phyloP scores from a whole-genome alignment of 2,329 filamentous ascomycete genomes.

The Epichloe scottii region DNA sequence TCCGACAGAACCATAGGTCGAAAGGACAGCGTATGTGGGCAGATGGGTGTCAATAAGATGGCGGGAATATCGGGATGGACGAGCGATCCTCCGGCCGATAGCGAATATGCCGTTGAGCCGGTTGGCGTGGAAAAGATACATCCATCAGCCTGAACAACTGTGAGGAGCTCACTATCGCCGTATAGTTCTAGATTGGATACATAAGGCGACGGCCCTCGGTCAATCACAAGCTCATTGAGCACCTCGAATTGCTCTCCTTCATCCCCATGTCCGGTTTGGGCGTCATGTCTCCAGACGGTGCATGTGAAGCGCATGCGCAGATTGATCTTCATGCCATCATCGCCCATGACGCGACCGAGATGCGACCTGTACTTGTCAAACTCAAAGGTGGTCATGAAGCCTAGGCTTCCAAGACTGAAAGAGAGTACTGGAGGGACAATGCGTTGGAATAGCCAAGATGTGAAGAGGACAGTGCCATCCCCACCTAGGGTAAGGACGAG shows the following conservation, averaged over 20 bases:
- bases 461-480: slow-evolving; percentile 78
- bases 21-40: slow-evolving; percentile 93
- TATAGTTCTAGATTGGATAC: slow-evolving; percentile 95
- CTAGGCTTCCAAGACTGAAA: slow-evolving; percentile 72
- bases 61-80: slow-evolving; percentile 95
- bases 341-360: slow-evolving; percentile 81
- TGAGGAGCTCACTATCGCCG: slow-evolving; percentile 87
- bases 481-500: slow-evolving; percentile 80
- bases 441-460: slow-evolving; percentile 84
- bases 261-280: slow-evolving; percentile 51
- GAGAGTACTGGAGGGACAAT: slow-evolving; percentile 76
- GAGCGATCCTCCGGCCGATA: slow-evolving; percentile 88
- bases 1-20: slow-evolving; percentile 96
- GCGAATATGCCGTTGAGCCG: slow-evolving; percentile 86
- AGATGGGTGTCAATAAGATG: slow-evolving; percentile 93
- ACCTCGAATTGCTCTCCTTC: slow-evolving; percentile 97
- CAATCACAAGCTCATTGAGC: slow-evolving; percentile 95
- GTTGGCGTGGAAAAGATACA: slow-evolving; percentile 97
- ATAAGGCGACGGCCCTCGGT: slow-evolving; percentile 90
- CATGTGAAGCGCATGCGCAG: slow-evolving; percentile 98
- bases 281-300: slow-evolving; percentile 73
- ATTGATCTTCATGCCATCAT: slow-evolving; percentile 92
- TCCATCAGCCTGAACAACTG: slow-evolving; percentile 90
- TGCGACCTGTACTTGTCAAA: slow-evolving; percentile 82
- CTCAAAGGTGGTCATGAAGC: slow-evolving; percentile 81